Conservation (phyloP, 106 monocot genomes). For the Dendrobium chrysotoxum region DNA sequence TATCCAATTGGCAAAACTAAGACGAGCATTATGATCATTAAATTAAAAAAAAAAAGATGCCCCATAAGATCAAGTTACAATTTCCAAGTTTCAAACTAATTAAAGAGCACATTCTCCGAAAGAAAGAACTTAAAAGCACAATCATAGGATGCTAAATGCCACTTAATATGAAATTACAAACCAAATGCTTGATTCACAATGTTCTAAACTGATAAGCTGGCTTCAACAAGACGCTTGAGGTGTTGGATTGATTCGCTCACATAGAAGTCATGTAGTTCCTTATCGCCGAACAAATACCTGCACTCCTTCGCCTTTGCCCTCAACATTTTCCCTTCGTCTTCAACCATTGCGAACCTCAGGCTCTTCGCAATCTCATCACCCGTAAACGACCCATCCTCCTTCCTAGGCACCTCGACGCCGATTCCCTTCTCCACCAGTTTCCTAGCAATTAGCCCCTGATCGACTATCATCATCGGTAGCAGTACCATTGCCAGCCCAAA, state of each 20-base stretch:
- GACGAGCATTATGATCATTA: too few relatives aligned
- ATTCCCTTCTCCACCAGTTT: slow-evolving; percentile 26
- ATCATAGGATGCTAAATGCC: too few relatives aligned
- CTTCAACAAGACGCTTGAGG: background rate
- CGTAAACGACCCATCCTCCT: slow-evolving; percentile 28
- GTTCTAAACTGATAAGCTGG: too few relatives aligned
- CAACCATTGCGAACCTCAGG: slow-evolving; percentile 36
- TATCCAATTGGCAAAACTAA: too few relatives aligned
- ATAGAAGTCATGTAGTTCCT: slow-evolving; percentile 14
- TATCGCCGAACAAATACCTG: slow-evolving; percentile 4
- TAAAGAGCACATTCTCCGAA: too few relatives aligned
- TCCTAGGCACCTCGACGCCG: slow-evolving; percentile 33
- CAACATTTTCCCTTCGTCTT: slow-evolving; percentile 12
- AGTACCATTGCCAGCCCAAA: slow-evolving; percentile 25
- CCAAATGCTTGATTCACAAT: too few relatives aligned
- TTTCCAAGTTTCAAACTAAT: too few relatives aligned
- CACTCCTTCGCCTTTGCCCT: slow-evolving; percentile 7
- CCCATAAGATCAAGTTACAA: too few relatives aligned
- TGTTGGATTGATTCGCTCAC: background rate
- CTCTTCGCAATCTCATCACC: slow-evolving; percentile 23
- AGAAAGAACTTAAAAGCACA: too few relatives aligned
- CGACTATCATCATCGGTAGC: slow-evolving; percentile 33
- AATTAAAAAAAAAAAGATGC: too few relatives aligned
- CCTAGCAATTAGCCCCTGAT: slow-evolving; percentile 47
- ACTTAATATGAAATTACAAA: too few relatives aligned